These are phyloP conservation scores for Bimuria novae-zelandiae DNA, from an alignment of 2,329 filamentous ascomycete genomes.

Conservation along the genomic window DNA sequence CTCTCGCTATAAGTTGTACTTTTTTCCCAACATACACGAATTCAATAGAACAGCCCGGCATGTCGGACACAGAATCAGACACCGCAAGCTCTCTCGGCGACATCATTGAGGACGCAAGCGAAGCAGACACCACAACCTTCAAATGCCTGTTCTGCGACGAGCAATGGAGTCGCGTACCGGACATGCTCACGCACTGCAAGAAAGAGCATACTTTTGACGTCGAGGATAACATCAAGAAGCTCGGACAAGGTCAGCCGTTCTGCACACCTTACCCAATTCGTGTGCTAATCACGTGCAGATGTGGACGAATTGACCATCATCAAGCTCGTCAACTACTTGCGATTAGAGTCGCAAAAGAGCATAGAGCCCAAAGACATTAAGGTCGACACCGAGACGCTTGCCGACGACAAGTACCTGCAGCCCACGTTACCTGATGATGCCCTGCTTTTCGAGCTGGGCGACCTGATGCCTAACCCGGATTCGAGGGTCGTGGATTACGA, in stretches of 20 bases:
- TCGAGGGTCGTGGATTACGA: constrained; percentile 37
- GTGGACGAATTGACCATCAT: constrained; percentile 40
- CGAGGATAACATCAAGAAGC: constrained; percentile 29
- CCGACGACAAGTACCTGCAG: constrained; percentile 80
- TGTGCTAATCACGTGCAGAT: constrained; percentile 28
- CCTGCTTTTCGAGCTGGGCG: constrained; percentile 83
- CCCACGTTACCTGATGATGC: constrained; percentile 89
- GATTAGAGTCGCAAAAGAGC: constrained; percentile 46
- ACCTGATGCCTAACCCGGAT: constrained; percentile 57
- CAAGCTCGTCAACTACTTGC: constrained; percentile 55
- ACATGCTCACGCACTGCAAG: constrained; percentile 35
- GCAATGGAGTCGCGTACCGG: constrained; percentile 32
- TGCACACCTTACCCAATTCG: constrained; percentile 21
- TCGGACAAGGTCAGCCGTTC: constrained; percentile 32
- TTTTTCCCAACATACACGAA: too few species aligned
- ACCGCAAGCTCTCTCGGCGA: constrained; percentile 39
- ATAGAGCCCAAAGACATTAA: constrained; percentile 51
- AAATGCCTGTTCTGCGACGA: constrained; percentile 44
- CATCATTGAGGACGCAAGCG: constrained; percentile 42
- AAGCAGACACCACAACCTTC: constrained; percentile 42
- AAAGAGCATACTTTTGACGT: constrained; percentile 36
- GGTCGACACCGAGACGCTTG: constrained; percentile 65
- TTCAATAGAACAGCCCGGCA: constrained; percentile 9
- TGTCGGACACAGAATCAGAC: constrained; percentile 39
- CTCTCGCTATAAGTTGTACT: not conserved